These are phyloP conservation scores for Aegilops sharonensis DNA, from an alignment of 176 grass and related monocot species.

Conservation along the genomic window DNA sequence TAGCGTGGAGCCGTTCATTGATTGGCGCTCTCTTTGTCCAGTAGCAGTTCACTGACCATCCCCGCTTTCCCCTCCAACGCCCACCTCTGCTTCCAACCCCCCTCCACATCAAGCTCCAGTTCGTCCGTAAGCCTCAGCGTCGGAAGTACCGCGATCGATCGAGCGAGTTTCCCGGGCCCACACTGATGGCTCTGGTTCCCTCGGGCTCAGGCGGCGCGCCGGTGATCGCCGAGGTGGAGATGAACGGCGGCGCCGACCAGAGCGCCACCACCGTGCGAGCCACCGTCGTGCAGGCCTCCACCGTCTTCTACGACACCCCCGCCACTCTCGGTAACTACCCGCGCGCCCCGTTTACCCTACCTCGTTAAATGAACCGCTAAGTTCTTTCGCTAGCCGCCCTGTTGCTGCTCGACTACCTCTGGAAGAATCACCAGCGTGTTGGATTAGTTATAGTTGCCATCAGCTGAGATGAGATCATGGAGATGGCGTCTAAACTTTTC, in stretches of 20 bases:
- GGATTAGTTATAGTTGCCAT: background rate
- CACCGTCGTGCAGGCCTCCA: constrained; percentile 93
- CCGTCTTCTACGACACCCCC: constrained; percentile 88
- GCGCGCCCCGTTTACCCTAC: background rate
- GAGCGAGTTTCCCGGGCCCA: background rate
- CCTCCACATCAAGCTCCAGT: constrained; percentile 47
- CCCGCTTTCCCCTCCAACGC: too few species aligned
- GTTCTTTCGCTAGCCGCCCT: background rate
- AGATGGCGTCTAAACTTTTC: background rate
- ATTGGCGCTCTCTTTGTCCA: too few species aligned
- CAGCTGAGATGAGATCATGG: background rate
- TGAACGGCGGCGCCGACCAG: constrained; percentile 63
- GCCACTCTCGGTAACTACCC: constrained; percentile 53
- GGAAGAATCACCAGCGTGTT: background rate
- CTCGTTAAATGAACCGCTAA: background rate
- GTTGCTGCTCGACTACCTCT: background rate
- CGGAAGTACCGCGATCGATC: constrained; percentile 21
- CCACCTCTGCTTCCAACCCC: constrained; percentile 8
- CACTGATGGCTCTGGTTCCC: constrained; percentile 49
- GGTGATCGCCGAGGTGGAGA: constrained; percentile 83
- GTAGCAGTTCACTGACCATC: too few species aligned
- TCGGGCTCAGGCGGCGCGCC: constrained; percentile 38
- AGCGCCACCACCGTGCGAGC: constrained; percentile 56
- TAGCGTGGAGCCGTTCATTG: too few species aligned
- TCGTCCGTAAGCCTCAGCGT: constrained; percentile 43